Evolutionary conservation across 1,284 basidiomycete species (phyloP).

Genomic region (Cystobasidium pallidum): DNA sequence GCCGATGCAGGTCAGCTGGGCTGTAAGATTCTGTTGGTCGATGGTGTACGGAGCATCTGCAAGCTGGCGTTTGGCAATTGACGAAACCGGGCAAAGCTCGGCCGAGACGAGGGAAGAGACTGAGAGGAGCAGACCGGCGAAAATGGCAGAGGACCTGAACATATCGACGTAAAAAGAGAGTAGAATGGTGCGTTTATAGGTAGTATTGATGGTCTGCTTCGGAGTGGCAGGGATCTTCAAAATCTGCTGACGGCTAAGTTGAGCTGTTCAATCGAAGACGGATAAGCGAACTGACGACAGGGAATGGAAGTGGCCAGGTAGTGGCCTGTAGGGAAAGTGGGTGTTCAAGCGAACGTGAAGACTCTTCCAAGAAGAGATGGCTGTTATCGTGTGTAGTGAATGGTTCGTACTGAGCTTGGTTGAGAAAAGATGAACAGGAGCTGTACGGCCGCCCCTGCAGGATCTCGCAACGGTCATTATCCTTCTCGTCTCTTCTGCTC

Average conservation of each 20-base stretch:
- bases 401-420: slow-evolving; percentile 15
- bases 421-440: slow-evolving; percentile 11
- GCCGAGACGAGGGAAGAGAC: slow-evolving; percentile 22
- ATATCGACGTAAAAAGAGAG: slow-evolving; percentile 2
- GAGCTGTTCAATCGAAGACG: background rate
- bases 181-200: background rate
- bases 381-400: background rate
- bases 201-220: background rate
- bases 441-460: background rate
- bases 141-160: slow-evolving; percentile 7
- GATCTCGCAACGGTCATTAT: background rate
- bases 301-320: background rate
- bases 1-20: slow-evolving; percentile 23
- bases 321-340: slow-evolving; percentile 31
- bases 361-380: slow-evolving; percentile 37
- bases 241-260: background rate
- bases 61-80: slow-evolving; percentile 19
- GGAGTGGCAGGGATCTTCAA: background rate
- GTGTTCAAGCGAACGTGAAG: slow-evolving; percentile 41
- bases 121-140: slow-evolving; percentile 12
- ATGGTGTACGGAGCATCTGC: slow-evolving; percentile 36
- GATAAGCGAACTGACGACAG: background rate
- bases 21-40: slow-evolving; percentile 19
- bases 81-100: slow-evolving; percentile 30
- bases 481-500: background rate